Base-by-base conservation (phyloP, 2,329 filamentous ascomycete genomes). In the Emergomyces africanus region DNA sequence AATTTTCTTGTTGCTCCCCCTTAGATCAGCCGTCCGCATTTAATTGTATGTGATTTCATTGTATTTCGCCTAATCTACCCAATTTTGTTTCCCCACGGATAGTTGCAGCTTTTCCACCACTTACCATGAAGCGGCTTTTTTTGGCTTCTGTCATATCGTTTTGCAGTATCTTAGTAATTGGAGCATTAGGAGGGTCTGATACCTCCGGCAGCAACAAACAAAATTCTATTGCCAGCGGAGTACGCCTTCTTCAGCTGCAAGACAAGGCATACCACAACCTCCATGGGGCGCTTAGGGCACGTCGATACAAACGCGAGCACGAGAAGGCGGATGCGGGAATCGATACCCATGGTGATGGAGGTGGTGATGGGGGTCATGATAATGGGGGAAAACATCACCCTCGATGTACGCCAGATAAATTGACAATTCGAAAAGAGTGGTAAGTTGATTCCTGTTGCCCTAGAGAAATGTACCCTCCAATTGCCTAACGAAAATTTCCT, bases 371-470 rank as follows among this genome's bases (percentile, higher is more conserved):
- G 15, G 12, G 6, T 18, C 6, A 50, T 56, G 39, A 42, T 15
- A 8, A 6, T 44, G 28, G 28, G 18, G 5, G 10, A 14, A 49
- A 39, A 8, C 14, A 20, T 15, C 25, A 25, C 5, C 46, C 2
- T 15, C 20, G 6, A 25, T 63, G 62, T 41, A 60, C 60, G 14
- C 30, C n/a, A 10, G 54, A 59, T 9, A 63, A 51, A 10, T 54
- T 63, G 20, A 30, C 39, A n/a, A 62, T 63, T 39, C 58, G 62
- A 8, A 60, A 56, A 23, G 62, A 63, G 55, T 63, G 62, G 62
- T 63, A 30, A 58, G 58, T 48, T 42, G 20, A 25, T 5, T 23
- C 39, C 2, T 5, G 25, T 37, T 8, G 5, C 25, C 30, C 28
- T 9, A 33, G n/a, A 28, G 35, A 51, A 46, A n/a, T 25, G 4